Base-by-base conservation (phyloP, 2,329 filamentous ascomycete genomes). In the Verticillium isaacii region DNA sequence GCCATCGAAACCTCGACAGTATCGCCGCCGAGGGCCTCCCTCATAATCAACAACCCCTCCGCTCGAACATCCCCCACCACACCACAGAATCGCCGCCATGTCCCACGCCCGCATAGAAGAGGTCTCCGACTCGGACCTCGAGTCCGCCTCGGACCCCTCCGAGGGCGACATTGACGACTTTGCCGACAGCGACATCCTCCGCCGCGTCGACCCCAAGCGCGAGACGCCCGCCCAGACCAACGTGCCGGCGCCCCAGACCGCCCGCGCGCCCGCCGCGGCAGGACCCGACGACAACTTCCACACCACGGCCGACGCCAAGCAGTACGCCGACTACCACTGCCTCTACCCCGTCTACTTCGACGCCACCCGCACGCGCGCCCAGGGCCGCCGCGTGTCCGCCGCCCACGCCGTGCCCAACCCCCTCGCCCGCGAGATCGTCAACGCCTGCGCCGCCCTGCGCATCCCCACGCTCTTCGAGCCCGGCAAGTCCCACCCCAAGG, bases 261-360 rank as follows among this genome's bases (percentile, higher is more conserved):
- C 62, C 73, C 61, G 74, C 62, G 73, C 61, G 41, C 77, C 64
- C 73, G 75, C 63, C 72, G n/a, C 60, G 74, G 45, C 73, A 70
- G 56, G 74, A 73, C 59, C 73, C 71, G 62, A 63, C 57, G 59
- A 52, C 63, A 66, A 62, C 69, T 68, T 67, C 63, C 68, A 74
- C 68, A 66, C 73, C 66, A 70, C 71, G 19, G 75, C 80, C 66
- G 80, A 86, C 73, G 78, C 83, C 59, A 73, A 78, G 66, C 78
- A 81, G 68, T 89, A 92, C 75, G 91, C 89, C 72, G 80, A 87
- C 76, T 97, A 88, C 80, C 90, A 95, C 75, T 94, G 92, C 77
- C 83, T 99, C 32, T 99, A 99, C 79, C 94, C 95, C 0, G 80
- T 98, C 63, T 99, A 99, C 83, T 99, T 99, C 72, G 94, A 97